Conservation (phyloP, 345 rosid genomes). For the Garcia nutans region DNA sequence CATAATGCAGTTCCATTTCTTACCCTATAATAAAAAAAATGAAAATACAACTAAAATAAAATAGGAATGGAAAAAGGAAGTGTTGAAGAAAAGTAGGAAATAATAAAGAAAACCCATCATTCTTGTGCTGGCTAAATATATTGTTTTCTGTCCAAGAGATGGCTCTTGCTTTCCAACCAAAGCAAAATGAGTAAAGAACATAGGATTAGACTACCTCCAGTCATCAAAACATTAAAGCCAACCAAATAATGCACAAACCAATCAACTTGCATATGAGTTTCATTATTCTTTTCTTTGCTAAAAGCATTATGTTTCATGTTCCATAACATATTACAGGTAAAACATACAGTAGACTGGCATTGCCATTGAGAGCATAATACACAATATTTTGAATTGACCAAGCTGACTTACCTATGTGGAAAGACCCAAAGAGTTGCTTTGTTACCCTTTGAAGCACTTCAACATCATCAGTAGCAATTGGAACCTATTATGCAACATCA, state of each 20-base stretch:
- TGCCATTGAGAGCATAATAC: not conserved
- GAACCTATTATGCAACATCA: conserved; percentile 44
- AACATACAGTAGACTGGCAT: not conserved
- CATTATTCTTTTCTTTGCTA: not conserved
- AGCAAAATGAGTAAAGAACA: not conserved
- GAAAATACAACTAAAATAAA: not conserved
- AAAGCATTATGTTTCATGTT: not conserved
- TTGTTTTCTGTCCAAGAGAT: not conserved
- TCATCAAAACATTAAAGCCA: not conserved
- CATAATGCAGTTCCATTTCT: not conserved
- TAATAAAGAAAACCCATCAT: not conserved
- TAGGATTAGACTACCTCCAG: not conserved
- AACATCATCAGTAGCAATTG: conserved; percentile 74
- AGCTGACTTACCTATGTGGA: conserved; percentile 55
- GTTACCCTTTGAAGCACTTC: conserved; percentile 77
- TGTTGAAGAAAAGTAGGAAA: not conserved
- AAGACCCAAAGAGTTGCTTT: conserved; percentile 73
- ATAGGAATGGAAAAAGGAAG: not conserved
- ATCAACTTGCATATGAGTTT: not conserved
- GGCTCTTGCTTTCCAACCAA: not conserved
- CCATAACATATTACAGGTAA: not conserved
- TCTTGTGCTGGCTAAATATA: not conserved
- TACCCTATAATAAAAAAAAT: not conserved
- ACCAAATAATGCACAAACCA: not conserved
- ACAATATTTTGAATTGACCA: not conserved